Base-by-base conservation (phyloP, 139 green algal species). In the Micractinium sp. region DNA sequence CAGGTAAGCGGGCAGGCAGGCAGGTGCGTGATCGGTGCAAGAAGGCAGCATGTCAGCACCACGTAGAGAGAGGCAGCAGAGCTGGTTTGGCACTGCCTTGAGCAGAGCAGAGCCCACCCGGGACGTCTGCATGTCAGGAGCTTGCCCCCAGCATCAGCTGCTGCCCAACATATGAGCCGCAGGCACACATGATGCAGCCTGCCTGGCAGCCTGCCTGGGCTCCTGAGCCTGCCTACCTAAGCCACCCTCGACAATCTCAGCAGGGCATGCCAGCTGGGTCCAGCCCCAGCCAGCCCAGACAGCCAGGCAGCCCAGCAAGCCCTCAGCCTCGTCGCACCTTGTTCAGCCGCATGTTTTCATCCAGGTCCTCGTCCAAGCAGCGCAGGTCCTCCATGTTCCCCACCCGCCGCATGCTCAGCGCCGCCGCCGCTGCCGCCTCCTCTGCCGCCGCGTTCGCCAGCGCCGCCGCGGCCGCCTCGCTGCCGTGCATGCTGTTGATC, bases 391-490 rank as follows among this genome's bases (percentile, higher is more conserved):
- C 95, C 53, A 93, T 90, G 16, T 92, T 90, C 9, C 87, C 82
- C 19, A 96, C 93, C 0, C 92, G 90, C 35, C 92, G 88, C 91
- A 97, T 93, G 78, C 89, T 91, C 7, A 98, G 90, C 12, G 94
- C 95, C 29, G 94, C 95, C 20, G 97, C 96, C 18, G 97, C 97
- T 33, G 95, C 96, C 61, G 97, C 97, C 89, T 98, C 96, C 77
- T 97, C 97, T 12, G 95, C 95, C 53, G 96, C 94, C 23, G 92
- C 92, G 60, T 95, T 91, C 53, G 95, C 94, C 79, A 99, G 91
- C 90, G 96, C 94, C 15, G 91, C 92, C 23, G 95, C 92, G 31
- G 92, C 96, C 22, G 89, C 94, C 60, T 92, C 92, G 38, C 90
- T 93, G 78, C 95, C 95, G 90, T 97, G 95, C 87, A 91, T 93